Percentiles rank a stretch among this genome's conserved stretches.
Conservation (phyloP, 768 basidiomycete species). For the Cystobasidium tubakii region DNA sequence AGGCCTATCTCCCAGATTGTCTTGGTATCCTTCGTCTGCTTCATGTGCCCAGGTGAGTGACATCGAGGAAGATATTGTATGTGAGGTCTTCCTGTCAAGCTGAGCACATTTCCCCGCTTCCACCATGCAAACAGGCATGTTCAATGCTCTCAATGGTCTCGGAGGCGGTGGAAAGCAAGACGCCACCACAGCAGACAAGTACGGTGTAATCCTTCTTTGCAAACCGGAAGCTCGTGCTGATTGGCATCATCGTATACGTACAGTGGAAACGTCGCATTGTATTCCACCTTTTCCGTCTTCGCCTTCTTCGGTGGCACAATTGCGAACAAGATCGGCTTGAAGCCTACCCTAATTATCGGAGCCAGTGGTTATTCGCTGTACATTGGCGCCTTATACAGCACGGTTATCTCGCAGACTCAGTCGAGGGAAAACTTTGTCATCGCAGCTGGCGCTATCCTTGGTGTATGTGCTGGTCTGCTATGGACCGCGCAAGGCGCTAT, state of each 20-base stretch:
- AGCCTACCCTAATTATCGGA: conserved; percentile 34
- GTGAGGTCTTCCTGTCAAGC: not conserved
- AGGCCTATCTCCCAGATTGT: conserved; percentile 19
- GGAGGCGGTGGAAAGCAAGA: conserved; percentile 33
- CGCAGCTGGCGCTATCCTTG: conserved; percentile 39
- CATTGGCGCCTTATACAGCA: conserved; percentile 39
- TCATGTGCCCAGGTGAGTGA: conserved; percentile 28
- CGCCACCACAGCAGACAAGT: conserved; percentile 28
- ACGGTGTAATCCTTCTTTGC: not conserved
- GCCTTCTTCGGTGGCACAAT: conserved; percentile 39
- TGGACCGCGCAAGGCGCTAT: conserved; percentile 39
- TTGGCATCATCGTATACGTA: not conserved
- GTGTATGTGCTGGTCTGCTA: conserved; percentile 36
- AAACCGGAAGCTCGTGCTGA: not conserved
- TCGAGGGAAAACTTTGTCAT: conserved; percentile 38
- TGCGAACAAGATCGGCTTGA: conserved; percentile 39
- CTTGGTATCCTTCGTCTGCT: conserved; percentile 25
- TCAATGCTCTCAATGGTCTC: conserved; percentile 27
- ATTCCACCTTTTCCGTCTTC: conserved; percentile 38
- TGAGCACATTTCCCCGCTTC: not conserved
- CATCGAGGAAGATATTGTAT: too few relatives aligned
- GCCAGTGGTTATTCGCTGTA: conserved; percentile 39
- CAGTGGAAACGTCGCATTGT: conserved; percentile 39
- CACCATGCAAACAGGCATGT: conserved; percentile 14
- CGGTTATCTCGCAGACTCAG: conserved; percentile 32